phyloP scores from a whole-genome alignment of 345 rosid species.

The Iberis pinnata region DNA sequence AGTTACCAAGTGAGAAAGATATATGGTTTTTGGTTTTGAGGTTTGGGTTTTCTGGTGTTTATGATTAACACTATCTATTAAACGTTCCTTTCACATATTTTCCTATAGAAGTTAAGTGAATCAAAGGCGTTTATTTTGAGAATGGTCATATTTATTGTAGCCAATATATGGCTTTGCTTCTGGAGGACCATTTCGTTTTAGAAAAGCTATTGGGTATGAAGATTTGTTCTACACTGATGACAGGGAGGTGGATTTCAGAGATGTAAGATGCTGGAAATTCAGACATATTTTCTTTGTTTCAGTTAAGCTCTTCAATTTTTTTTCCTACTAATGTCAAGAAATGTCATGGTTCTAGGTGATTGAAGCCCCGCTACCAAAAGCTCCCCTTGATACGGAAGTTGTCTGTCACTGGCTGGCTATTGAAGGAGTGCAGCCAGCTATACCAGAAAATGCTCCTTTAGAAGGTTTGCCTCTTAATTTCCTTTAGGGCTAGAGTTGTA shows the following conservation, averaged over 20 bases:
- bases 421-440: constrained; percentile 94
- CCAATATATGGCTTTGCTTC: constrained; percentile 82
- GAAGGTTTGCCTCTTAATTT: constrained; percentile 52
- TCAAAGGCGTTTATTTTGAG: constrained; percentile 13
- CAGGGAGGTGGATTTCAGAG: constrained; percentile 87
- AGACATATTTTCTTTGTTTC: constrained; percentile 6
- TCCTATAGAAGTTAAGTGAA: constrained; percentile 1
- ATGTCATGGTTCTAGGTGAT: constrained; percentile 50
- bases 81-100: not conserved
- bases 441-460: constrained; percentile 89
- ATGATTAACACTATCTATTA: not conserved
- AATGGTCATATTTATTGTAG: constrained; percentile 38
- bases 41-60: constrained; percentile 4
- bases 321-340: constrained; percentile 8
- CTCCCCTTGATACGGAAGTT: constrained; percentile 81
- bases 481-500: not conserved
- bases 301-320: constrained; percentile 1
- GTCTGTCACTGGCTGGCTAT: constrained; percentile 97
- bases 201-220: constrained; percentile 79
- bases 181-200: constrained; percentile 71
- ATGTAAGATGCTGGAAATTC: constrained; percentile 46
- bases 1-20: not conserved
- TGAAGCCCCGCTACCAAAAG: constrained; percentile 95
- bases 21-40: constrained; percentile 14
- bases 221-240: constrained; percentile 91